phyloP scores from a whole-genome alignment of 2,329 filamentous ascomycete genomes.

The Ceratocystis alfenasii region DNA sequence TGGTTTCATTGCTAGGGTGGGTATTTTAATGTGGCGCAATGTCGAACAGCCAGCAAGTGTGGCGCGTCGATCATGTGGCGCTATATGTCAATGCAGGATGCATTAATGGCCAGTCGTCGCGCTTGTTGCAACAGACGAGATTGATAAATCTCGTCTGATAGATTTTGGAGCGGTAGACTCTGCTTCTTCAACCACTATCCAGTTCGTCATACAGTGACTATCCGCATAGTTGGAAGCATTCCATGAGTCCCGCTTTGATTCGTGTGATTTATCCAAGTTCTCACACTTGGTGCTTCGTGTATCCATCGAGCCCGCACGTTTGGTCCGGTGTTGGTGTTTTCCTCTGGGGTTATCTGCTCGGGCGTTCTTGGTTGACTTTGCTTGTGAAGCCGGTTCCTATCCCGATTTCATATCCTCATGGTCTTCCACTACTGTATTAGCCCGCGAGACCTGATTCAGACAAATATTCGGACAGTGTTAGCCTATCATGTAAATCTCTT shows the following conservation, averaged over 20 bases:
- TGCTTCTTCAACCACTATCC: neutral
- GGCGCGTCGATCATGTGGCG: neutral
- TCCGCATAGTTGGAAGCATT: no score
- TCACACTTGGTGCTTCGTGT: neutral
- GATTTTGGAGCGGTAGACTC: neutral
- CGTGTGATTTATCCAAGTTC: neutral
- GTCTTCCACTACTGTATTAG: neutral
- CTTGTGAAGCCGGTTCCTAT: neutral
- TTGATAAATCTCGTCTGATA: neutral
- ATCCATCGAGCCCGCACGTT: neutral
- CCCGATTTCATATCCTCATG: neutral
- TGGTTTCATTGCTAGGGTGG: slow-evolving; percentile 1
- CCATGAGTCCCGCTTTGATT: neutral
- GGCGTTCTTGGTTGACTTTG: neutral
- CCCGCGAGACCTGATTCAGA: neutral
- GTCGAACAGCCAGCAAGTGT: neutral
- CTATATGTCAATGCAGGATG: neutral
- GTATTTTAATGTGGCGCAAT: slow-evolving; percentile 1
- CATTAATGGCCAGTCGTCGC: neutral
- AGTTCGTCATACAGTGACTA: no score
- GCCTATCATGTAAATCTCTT: neutral
- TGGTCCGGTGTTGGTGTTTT: neutral
- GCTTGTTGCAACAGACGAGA: neutral
- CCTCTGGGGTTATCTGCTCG: neutral
- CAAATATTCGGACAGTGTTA: neutral